Evolutionary conservation across 257 asterid genomes (phyloP).

Genomic region (Scutellaria baicalensis): DNA sequence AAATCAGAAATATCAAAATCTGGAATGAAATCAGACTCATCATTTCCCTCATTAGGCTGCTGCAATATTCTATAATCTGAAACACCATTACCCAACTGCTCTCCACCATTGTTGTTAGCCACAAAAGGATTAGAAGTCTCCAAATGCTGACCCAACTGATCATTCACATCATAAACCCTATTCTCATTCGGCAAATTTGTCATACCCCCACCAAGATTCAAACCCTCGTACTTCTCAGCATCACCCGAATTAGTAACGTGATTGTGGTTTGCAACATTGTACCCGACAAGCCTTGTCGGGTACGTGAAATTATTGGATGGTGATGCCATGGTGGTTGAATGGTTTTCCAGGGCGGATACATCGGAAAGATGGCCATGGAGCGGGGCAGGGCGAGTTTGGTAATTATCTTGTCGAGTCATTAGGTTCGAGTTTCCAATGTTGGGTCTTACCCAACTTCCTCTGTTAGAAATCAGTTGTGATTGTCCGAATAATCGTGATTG

Average conservation of each 20-base stretch:
- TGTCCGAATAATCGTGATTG: constrained; percentile 5
- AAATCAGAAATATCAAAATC: constrained; percentile 14
- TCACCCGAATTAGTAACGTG: neutral
- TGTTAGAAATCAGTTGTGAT: constrained; percentile 14
- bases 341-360: neutral
- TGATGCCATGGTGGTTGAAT: neutral
- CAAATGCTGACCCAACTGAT: neutral
- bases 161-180: neutral
- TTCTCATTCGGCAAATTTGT: neutral
- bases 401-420: neutral
- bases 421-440: neutral
- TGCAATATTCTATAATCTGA: neutral
- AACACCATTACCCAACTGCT: neutral
- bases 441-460: neutral
- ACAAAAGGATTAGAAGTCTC: neutral
- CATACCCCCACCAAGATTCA: neutral
- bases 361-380: neutral
- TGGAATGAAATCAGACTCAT: neutral
- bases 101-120: neutral
- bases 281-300: constrained; percentile 15
- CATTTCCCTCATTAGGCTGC: neutral
- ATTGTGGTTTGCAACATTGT: constrained; percentile 5
- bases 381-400: neutral
- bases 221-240: neutral
- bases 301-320: neutral